phyloP scores from a whole-genome alignment of 805 yeast species.

The Wickerhamomyces alni region DNA sequence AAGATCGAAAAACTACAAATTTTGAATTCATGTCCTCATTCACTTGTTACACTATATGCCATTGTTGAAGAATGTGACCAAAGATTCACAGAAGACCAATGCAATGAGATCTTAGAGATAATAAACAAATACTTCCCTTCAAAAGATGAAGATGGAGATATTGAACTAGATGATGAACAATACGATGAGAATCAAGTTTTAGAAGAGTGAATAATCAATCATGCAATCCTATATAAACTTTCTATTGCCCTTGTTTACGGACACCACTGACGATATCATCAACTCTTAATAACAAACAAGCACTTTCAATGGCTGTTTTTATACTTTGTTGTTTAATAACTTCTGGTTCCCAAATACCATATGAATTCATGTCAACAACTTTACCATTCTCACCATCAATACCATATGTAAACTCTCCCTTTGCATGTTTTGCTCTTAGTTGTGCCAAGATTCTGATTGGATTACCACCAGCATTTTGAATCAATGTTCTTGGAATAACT shows the following conservation, averaged over 20 bases:
- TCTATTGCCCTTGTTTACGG: conserved; percentile 41
- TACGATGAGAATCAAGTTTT: not conserved
- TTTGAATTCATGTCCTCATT: conserved; percentile 72
- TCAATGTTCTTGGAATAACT: conserved; percentile 94
- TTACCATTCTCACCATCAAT: conserved; percentile 93
- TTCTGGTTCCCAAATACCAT: conserved; percentile 99
- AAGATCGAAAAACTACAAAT: conserved; percentile 83
- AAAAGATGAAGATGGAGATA: conserved; percentile 8
- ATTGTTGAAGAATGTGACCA: conserved; percentile 90
- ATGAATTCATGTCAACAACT: conserved; percentile 89
- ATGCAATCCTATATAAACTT: too few species aligned
- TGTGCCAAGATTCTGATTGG: conserved; percentile 86
- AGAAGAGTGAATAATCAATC: too few species aligned
- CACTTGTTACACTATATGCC: conserved; percentile 72
- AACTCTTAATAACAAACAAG: conserved; percentile 88
- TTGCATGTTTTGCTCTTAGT: conserved; percentile 93
- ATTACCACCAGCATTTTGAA: conserved; percentile 97
- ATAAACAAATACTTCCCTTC: conserved; percentile 48
- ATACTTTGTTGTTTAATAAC: conserved; percentile 94
- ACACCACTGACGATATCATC: conserved; percentile 98
- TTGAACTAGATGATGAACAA: conserved; percentile 2
- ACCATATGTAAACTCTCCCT: conserved; percentile 81
- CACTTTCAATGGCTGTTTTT: conserved; percentile 97
- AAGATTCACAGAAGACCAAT: conserved; percentile 65
- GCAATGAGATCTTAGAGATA: conserved; percentile 51